Conservation (phyloP, 208 protist genomes). For the Acanthamoeba sp. region DNA sequence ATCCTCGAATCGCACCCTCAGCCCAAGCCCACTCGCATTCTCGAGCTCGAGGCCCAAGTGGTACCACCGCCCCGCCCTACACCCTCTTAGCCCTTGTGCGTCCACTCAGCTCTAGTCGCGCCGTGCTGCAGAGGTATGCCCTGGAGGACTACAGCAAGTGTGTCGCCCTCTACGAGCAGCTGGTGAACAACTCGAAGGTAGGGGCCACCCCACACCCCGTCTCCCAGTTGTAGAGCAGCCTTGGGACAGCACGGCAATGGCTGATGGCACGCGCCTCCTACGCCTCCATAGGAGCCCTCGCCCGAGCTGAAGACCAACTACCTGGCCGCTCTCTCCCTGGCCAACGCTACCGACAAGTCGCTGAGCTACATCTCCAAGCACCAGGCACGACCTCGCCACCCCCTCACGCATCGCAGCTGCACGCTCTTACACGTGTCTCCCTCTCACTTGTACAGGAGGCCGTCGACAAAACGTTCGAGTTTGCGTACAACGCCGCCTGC, state of each 20-base stretch:
- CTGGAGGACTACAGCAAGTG: slow-evolving; percentile 61
- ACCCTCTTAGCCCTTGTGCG: background rate
- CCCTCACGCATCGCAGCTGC: background rate
- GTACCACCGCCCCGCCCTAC: background rate
- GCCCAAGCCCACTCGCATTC: slow-evolving; percentile 36
- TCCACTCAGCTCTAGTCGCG: too few relatives aligned
- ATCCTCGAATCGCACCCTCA: slow-evolving; percentile 44
- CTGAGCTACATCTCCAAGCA: slow-evolving; percentile 20
- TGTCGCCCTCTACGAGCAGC: slow-evolving; percentile 64
- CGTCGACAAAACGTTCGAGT: slow-evolving; percentile 75
- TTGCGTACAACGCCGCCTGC: slow-evolving; percentile 77
- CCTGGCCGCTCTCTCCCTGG: slow-evolving; percentile 32
- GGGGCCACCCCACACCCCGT: background rate
- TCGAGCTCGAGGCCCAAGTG: slow-evolving; percentile 74
- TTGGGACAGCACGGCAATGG: background rate
- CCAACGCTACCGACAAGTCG: slow-evolving; percentile 41
- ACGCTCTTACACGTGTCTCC: background rate
- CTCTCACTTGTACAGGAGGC: background rate
- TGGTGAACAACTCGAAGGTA: slow-evolving; percentile 57
- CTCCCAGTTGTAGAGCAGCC: too few relatives aligned
- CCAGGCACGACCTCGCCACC: background rate
- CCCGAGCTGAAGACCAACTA: slow-evolving; percentile 74
- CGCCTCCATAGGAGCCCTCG: background rate
- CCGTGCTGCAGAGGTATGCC: slow-evolving; percentile 64
- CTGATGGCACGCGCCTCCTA: background rate